These are phyloP conservation scores for Candida quercuum DNA, from an alignment of 805 yeast species.

Conservation along the genomic window DNA sequence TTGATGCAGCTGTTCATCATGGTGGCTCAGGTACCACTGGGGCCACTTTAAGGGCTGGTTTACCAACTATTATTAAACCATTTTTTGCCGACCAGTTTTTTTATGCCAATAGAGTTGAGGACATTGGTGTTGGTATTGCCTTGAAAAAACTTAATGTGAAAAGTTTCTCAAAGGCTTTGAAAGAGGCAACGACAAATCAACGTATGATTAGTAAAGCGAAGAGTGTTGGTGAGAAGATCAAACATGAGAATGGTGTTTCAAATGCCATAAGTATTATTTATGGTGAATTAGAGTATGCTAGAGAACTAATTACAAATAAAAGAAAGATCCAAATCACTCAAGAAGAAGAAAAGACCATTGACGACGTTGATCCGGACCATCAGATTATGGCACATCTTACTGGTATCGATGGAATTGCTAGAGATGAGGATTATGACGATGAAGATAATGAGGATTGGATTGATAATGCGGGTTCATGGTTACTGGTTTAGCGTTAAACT, in stretches of 20 bases:
- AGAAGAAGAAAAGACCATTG: constrained; percentile 12
- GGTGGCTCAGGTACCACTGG: constrained; percentile 98
- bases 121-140: constrained; percentile 77
- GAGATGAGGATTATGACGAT: constrained; percentile 4
- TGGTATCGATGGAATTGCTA: constrained; percentile 2
- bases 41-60: constrained; percentile 77
- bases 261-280: constrained; percentile 77
- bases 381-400: constrained; percentile 1
- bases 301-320: constrained; percentile 46
- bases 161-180: constrained; percentile 61
- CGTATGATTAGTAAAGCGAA: constrained; percentile 66
- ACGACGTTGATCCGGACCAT: constrained; percentile 6
- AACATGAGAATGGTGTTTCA: constrained; percentile 74
- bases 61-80: constrained; percentile 89
- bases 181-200: constrained; percentile 59
- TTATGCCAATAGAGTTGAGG: constrained; percentile 83
- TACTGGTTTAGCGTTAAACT: constrained; percentile 6
- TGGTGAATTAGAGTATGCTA: constrained; percentile 72
- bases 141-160: constrained; percentile 62
- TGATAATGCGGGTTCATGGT: constrained; percentile 13
- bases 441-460: constrained; percentile 7
- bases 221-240: constrained; percentile 54
- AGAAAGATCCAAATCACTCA: constrained; percentile 20
- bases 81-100: constrained; percentile 96
- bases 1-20: constrained; percentile 95